Evolutionary conservation across 2,329 filamentous ascomycete genomes (phyloP).

Genomic region (Cladosporium austrohemisphaericum): DNA sequence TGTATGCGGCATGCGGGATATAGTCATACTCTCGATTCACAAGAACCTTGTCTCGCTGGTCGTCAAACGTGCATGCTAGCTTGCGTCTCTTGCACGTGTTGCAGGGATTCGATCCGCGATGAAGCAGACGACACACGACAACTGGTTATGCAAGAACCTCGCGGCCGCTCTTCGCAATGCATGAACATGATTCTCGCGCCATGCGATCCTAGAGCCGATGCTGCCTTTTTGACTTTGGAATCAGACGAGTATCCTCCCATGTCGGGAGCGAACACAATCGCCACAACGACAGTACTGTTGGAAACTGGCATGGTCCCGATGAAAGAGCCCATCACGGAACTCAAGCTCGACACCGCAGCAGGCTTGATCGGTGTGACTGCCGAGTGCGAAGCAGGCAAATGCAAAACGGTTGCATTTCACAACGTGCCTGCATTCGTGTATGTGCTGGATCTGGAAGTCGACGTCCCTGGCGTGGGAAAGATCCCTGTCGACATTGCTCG

Average conservation of each 20-base stretch:
- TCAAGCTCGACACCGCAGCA: slow-evolving; percentile 45
- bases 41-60: slow-evolving; percentile 47
- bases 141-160: slow-evolving; percentile 46
- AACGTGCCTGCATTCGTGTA: slow-evolving; percentile 46
- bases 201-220: slow-evolving; percentile 44
- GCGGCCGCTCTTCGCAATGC: slow-evolving; percentile 41
- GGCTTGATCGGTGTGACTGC: slow-evolving; percentile 42
- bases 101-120: slow-evolving; percentile 36
- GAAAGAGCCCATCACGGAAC: slow-evolving; percentile 41
- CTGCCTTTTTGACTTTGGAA: slow-evolving; percentile 47
- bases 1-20: no score
- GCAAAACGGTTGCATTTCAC: slow-evolving; percentile 43
- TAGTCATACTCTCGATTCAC: slow-evolving; percentile 38
- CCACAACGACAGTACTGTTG: slow-evolving; percentile 43
- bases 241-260: slow-evolving; percentile 45
- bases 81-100: slow-evolving; percentile 44
- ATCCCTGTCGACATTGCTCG: slow-evolving; percentile 45
- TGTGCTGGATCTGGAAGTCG: slow-evolving; percentile 38
- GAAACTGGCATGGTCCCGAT: slow-evolving; percentile 49
- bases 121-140: slow-evolving; percentile 41
- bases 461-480: slow-evolving; percentile 41
- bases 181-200: slow-evolving; percentile 43
- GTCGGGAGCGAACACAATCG: slow-evolving; percentile 47
- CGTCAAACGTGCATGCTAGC: slow-evolving; percentile 42
- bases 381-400: slow-evolving; percentile 43